Percentiles rank a stretch among this genome's conserved stretches.
Conservation (phyloP, 805 yeast genomes). For the Candida boidinii region DNA sequence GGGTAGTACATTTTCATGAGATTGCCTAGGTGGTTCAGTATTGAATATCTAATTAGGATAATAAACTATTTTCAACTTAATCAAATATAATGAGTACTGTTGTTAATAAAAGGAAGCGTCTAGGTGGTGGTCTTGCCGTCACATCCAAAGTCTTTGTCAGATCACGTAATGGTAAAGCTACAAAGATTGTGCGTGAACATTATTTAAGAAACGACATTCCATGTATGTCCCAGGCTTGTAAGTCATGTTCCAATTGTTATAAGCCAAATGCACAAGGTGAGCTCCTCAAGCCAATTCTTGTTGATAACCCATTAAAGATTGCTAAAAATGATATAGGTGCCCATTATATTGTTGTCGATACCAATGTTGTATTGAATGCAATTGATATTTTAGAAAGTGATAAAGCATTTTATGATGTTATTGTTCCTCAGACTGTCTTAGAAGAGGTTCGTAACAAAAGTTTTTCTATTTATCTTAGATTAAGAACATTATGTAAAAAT, state of each 20-base stretch:
- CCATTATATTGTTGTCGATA: constrained; percentile 84
- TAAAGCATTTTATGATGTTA: constrained; percentile 76
- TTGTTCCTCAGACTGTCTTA: constrained; percentile 89
- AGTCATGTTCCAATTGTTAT: constrained; percentile 44
- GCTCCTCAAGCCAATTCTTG: constrained; percentile 56
- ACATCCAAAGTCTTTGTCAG: constrained; percentile 88
- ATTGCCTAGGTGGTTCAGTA: too few relatives aligned
- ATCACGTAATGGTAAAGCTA: constrained; percentile 82
- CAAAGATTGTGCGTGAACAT: constrained; percentile 90
- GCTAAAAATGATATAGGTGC: constrained; percentile 35
- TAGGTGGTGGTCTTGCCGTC: constrained; percentile 49
- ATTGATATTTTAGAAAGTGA: constrained; percentile 82
- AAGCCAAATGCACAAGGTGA: constrained; percentile 62
- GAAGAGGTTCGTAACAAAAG: constrained; percentile 89
- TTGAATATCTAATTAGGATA: too few relatives aligned
- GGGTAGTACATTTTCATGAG: too few relatives aligned
- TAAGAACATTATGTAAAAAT: constrained; percentile 65
- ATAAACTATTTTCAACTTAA: too few relatives aligned
- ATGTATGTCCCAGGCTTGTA: constrained; percentile 71
- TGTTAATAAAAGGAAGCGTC: constrained; percentile 30
- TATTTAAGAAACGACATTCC: constrained; percentile 89
- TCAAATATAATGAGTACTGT: constrained; percentile 6
- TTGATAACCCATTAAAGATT: constrained; percentile 47
- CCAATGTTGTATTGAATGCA: constrained; percentile 80
- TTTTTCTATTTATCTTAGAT: constrained; percentile 78